Conservation (phyloP, 306 rosid species). For the Chamaecrista fasciculata region DNA sequence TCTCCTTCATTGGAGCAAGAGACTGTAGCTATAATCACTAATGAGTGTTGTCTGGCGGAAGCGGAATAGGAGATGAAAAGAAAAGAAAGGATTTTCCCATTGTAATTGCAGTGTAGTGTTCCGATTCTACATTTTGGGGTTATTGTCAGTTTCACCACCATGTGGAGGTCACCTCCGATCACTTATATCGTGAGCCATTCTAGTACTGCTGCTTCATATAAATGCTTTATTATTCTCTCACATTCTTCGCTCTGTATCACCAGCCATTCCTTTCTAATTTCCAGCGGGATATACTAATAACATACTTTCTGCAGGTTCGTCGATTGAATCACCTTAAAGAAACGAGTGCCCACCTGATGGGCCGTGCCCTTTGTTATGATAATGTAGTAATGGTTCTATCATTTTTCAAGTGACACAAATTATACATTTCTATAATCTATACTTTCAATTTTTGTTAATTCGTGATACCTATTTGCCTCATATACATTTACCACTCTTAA, state of each 20-base stretch:
- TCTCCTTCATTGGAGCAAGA: no score
- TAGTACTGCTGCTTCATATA: no score
- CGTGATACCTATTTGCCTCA: background rate
- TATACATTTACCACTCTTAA: slow-evolving; percentile 11
- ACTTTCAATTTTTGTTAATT: background rate
- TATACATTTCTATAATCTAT: background rate
- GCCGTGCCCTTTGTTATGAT: background rate
- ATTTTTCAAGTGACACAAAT: background rate
- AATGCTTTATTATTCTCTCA: no score
- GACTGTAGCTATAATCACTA: no score
- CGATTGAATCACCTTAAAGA: background rate
- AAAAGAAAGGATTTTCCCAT: no score
- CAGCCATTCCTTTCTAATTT: background rate
- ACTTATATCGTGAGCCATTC: slow-evolving; percentile 33
- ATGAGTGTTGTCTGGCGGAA: no score
- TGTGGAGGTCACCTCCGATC: slow-evolving; percentile 39
- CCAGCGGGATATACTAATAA: background rate
- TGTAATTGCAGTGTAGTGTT: background rate
- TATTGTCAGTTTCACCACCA: background rate
- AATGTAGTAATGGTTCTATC: background rate
- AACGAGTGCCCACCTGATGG: background rate
- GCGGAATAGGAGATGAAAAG: no score
- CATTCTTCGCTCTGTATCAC: background rate
- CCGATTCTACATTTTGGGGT: background rate
- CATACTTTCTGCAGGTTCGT: background rate